Conservation (phyloP, 2,329 filamentous ascomycete species). For the Aspergillus thermomutatus region DNA sequence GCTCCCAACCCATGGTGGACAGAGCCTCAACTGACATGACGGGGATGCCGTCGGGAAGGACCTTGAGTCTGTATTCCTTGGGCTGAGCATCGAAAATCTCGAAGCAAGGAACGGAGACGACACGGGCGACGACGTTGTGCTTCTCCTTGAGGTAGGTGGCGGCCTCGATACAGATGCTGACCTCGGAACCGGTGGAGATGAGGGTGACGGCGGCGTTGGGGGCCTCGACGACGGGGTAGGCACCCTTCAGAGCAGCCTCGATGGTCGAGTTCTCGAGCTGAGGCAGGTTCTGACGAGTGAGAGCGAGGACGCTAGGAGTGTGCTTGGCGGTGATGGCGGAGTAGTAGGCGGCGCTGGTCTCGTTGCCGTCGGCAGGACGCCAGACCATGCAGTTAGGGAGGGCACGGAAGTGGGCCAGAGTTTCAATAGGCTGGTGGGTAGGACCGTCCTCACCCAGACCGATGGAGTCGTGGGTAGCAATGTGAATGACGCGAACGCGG, state of each 20-base stretch:
- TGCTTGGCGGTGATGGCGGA: constrained; percentile 83
- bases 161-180: constrained; percentile 87
- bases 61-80: constrained; percentile 92
- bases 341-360: constrained; percentile 97
- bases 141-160: constrained; percentile 88
- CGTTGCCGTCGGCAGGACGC: constrained; percentile 97
- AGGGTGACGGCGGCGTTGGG: constrained; percentile 83
- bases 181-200: constrained; percentile 93
- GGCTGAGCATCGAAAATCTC: constrained; percentile 92
- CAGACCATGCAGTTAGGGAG: constrained; percentile 99
- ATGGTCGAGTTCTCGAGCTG: constrained; percentile 94
- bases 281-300: constrained; percentile 97
- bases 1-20: constrained; percentile 97
- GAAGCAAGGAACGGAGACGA: constrained; percentile 94
- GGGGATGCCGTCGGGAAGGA: constrained; percentile 91
- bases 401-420: constrained; percentile 95
- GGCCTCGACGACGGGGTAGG: constrained; percentile 83
- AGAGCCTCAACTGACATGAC: constrained; percentile 93
- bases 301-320: constrained; percentile 88
- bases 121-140: constrained; percentile 79
- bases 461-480: constrained; percentile 98
- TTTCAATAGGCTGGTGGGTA: constrained; percentile 99
- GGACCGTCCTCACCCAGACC: constrained; percentile 98
- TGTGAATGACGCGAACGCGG: constrained; percentile 86
- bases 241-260: constrained; percentile 88